Percentiles rank a stretch among this genome's conserved stretches.
Evolutionary conservation across 257 asterid species (phyloP).

Genomic region (Perilla frutescens): DNA sequence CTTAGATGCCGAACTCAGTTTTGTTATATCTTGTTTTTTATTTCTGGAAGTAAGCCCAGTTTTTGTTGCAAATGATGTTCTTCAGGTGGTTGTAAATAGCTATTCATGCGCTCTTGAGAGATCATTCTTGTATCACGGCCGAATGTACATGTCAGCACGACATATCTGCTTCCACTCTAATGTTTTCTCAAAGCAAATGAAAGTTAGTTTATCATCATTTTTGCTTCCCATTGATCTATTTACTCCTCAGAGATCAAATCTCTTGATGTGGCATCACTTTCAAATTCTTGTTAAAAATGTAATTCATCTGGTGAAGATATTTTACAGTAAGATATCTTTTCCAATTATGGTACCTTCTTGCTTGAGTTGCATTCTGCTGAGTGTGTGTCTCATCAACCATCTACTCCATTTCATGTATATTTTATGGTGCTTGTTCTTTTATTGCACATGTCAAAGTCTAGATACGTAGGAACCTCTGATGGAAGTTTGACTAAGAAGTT

Average conservation of each 20-base stretch:
- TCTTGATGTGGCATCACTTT: slow-evolving; percentile 10
- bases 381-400: slow-evolving; percentile 7
- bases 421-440: not conserved
- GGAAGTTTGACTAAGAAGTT: not conserved
- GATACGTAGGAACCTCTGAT: not conserved
- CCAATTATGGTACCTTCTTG: slow-evolving; percentile 6
- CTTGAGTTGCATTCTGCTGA: slow-evolving; percentile 14
- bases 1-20: slow-evolving; percentile 11
- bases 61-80: slow-evolving; percentile 32
- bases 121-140: slow-evolving; percentile 92
- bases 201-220: slow-evolving; percentile 51
- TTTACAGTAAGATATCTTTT: slow-evolving; percentile 13
- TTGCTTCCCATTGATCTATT: slow-evolving; percentile 21
- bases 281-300: not conserved
- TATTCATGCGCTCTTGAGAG: slow-evolving; percentile 97
- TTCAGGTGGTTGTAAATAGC: slow-evolving; percentile 89
- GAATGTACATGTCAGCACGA: slow-evolving; percentile 84
- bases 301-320: not conserved
- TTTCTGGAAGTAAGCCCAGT: slow-evolving; percentile 18
- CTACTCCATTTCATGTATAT: not conserved
- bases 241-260: slow-evolving; percentile 9
- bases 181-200: slow-evolving; percentile 91
- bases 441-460: not conserved
- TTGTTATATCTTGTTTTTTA: slow-evolving; percentile 11
- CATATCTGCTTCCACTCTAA: slow-evolving; percentile 96